Evolutionary conservation across 164 flowering plant genomes (phyloP).

Genomic region (Sextonia rubra): DNA sequence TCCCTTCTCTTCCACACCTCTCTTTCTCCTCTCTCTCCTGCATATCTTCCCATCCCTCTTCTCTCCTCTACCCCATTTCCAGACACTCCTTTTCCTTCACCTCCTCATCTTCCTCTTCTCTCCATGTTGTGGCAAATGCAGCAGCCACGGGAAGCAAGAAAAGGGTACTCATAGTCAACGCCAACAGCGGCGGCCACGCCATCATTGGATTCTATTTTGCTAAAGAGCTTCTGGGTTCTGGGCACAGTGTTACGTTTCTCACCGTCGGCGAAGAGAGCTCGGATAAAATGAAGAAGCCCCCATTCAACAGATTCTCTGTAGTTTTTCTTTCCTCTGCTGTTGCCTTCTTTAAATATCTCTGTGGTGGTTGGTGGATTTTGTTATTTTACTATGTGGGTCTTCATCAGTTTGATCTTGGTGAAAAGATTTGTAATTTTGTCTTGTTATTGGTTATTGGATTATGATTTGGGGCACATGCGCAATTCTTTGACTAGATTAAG

Average conservation of each 20-base stretch:
- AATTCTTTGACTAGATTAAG: too few relatives aligned
- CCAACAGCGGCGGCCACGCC: constrained; percentile 95
- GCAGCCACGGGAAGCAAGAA: constrained; percentile 52
- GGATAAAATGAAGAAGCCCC: constrained; percentile 97
- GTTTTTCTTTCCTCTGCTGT: background rate
- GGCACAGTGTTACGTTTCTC: constrained; percentile 79
- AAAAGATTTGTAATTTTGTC: too few relatives aligned
- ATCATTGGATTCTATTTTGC: constrained; percentile 93
- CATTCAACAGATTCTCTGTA: constrained; percentile 85
- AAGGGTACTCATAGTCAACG: constrained; percentile 87
- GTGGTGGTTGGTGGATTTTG: background rate
- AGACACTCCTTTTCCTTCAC: background rate
- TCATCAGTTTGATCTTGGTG: background rate
- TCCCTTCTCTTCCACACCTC: constrained; percentile 16
- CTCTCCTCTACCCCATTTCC: background rate
- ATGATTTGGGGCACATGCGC: too few relatives aligned
- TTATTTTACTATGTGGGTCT: background rate
- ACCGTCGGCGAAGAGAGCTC: constrained; percentile 90
- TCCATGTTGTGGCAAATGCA: constrained; percentile 26
- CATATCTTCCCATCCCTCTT: constrained; percentile 25
- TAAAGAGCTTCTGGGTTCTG: constrained; percentile 79
- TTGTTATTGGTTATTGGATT: too few relatives aligned
- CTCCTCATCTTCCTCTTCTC: constrained; percentile 6
- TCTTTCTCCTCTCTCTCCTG: constrained; percentile 24
- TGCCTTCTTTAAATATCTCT: background rate